Evolutionary conservation across 805 yeast species (phyloP), one percentile per base, ranked within the genome.

Genomic region (Pichia nanzhaoensis): DNA sequence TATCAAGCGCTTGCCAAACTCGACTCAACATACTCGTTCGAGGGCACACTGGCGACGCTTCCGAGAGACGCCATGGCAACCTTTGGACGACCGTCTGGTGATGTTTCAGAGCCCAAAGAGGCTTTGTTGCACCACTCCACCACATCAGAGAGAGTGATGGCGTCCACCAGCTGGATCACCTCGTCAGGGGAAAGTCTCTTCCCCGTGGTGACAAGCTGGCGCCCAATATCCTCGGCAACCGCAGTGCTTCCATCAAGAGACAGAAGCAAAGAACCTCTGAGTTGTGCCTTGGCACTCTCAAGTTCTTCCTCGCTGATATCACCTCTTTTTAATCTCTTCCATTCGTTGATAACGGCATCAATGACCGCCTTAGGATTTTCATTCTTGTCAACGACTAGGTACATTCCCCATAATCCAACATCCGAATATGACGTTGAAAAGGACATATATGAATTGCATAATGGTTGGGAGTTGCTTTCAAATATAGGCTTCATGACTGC

Each of bases 361-460:
- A 87, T 75, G 41, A 90, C 77, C 33, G 77, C 71, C 52, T 77
- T 79, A 55, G 86, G 70, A 52, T 84, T 71, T 27, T 80, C 74
- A 51, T 74, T 75, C 58, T 80, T 82, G 55, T 91, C 96, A 19
- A 95, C 79, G 7, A 88, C 87, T 49, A 93, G 73, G 62, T 93
- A 93, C 56, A 91, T 83, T 31, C 99, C 99, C 97, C 97, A 91
- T 44, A 93, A 70, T 8, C 99, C 99, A 12, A 96, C 85, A 67
- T 93, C 99, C 10, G 96, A 90, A 66, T 93, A 93, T 1, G 96
- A 86, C 2, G 99, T 93, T 27, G 96, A 86, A 68, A 91, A 93
- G 5, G 96, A 88, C 95, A 89, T 84, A 69, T 83, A 93, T 7
- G 96, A 85, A 67, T 93, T 93, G 45, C 97, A 96, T 48, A 89